Conservation (phyloP, 2,329 filamentous ascomycete species). For the Claviceps paspali region DNA sequence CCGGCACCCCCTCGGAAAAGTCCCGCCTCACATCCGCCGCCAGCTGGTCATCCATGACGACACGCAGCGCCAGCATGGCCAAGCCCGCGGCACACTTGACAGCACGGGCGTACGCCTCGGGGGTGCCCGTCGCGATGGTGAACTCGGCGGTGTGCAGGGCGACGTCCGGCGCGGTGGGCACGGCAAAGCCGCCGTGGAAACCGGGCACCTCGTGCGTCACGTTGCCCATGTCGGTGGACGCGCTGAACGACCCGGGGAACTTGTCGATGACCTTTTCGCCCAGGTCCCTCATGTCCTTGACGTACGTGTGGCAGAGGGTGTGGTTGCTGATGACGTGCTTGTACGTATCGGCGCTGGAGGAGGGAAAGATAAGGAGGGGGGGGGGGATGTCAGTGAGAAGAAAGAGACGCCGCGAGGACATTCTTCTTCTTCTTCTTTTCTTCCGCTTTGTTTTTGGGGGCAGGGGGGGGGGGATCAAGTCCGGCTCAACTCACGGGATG, state of each 20-base stretch:
- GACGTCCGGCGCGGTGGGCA: constrained; percentile 21
- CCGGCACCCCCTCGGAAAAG: background rate
- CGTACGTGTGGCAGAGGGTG: constrained; percentile 27
- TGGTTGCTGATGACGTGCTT: constrained; percentile 29
- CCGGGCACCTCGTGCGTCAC: constrained; percentile 30
- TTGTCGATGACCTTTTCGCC: constrained; percentile 20
- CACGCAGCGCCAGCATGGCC: constrained; percentile 20
- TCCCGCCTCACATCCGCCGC: constrained; percentile 1
- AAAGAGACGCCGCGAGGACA: background rate
- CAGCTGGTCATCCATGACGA: constrained; percentile 12
- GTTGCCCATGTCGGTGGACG: constrained; percentile 36
- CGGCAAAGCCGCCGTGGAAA: constrained; percentile 32
- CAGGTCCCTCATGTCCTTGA: constrained; percentile 25
- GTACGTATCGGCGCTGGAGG: constrained; percentile 21
- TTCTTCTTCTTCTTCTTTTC: background rate
- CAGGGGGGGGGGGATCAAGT: background rate
- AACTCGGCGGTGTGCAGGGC: constrained; percentile 26
- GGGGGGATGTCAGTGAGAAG: background rate
- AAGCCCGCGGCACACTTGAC: constrained; percentile 30
- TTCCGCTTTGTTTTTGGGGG: no score
- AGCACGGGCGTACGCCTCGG: constrained; percentile 23
- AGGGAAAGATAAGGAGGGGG: background rate
- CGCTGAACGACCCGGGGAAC: constrained; percentile 21
- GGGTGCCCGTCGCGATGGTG: constrained; percentile 26
- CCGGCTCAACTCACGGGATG: constrained; percentile 15